phyloP scores from a whole-genome alignment of 176 grass and related monocot species.

The Oryza glaberrima region DNA sequence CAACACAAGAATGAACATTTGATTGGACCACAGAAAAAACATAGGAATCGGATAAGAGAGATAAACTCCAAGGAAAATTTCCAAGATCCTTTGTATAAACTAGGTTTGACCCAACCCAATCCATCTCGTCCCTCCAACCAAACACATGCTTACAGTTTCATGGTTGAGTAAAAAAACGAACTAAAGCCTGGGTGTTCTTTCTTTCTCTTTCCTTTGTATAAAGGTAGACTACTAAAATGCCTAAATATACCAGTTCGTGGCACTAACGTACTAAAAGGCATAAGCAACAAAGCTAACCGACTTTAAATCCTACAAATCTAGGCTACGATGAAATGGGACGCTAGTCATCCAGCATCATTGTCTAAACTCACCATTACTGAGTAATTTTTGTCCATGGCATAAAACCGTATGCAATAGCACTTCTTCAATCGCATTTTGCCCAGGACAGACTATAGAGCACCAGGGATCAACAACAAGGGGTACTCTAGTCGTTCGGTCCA shows the following conservation, averaged over 20 bases:
- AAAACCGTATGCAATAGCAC: slow-evolving; percentile 20
- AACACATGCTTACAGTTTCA: too few relatives aligned
- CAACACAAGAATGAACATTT: too few relatives aligned
- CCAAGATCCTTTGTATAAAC: too few relatives aligned
- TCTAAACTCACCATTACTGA: background rate
- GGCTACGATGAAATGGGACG: slow-evolving; percentile 12
- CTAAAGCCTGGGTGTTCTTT: too few relatives aligned
- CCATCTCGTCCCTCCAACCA: too few relatives aligned
- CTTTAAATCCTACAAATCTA: slow-evolving; percentile 29
- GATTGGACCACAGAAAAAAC: too few relatives aligned
- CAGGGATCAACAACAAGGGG: background rate
- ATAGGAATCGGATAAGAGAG: too few relatives aligned
- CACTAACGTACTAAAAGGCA: slow-evolving; percentile 8
- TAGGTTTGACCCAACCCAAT: too few relatives aligned
- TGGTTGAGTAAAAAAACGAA: too few relatives aligned
- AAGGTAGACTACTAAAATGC: background rate
- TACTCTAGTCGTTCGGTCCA: background rate
- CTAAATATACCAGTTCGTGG: slow-evolving; percentile 15
- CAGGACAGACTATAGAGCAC: background rate
- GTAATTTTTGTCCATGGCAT: background rate
- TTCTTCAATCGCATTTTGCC: background rate
- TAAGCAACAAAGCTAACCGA: slow-evolving; percentile 27
- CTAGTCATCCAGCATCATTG: slow-evolving; percentile 41
- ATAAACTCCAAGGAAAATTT: too few relatives aligned
- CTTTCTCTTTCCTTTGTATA: too few relatives aligned